phyloP scores from a whole-genome alignment of 306 rosid species.

The Begonia masoniana region DNA sequence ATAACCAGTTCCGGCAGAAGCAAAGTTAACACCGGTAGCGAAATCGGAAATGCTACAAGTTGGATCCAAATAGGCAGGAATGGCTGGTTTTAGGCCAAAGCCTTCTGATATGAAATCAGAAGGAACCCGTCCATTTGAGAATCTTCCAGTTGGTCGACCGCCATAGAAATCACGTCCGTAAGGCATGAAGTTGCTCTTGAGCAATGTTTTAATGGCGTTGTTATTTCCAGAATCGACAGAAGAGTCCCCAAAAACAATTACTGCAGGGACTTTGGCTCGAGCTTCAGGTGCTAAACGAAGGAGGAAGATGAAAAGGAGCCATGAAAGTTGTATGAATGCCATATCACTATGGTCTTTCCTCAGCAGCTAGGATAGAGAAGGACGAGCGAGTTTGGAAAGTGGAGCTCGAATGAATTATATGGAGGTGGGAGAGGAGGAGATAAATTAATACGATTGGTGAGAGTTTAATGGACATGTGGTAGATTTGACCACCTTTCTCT shows the following conservation, averaged over 20 bases:
- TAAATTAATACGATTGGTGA: no score
- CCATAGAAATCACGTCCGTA: slow-evolving; percentile 1
- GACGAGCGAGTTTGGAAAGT: no score
- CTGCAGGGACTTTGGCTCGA: not conserved
- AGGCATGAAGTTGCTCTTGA: slow-evolving; percentile 3
- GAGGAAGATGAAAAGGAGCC: not conserved
- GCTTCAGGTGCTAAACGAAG: not conserved
- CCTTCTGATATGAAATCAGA: not conserved
- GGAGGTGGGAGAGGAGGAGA: not conserved
- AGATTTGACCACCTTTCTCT: no score
- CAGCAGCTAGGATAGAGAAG: no score
- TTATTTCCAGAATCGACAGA: slow-evolving; percentile 2
- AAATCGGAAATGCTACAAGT: not conserved
- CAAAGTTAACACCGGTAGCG: slow-evolving; percentile 3
- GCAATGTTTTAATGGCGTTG: not conserved
- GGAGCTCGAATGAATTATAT: not conserved
- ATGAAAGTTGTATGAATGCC: not conserved
- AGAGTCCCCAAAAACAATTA: slow-evolving; percentile 5
- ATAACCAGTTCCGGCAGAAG: not conserved
- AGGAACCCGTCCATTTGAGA: slow-evolving; percentile 1
- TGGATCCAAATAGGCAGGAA: slow-evolving; percentile 4
- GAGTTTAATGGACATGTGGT: no score
- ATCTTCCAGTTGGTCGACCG: not conserved
- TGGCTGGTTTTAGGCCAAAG: slow-evolving; percentile 2
- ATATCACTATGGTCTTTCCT: no score